Base-by-base conservation (phyloP, 495 filamentous ascomycete genomes). In the Daldinia bambusicola region DNA sequence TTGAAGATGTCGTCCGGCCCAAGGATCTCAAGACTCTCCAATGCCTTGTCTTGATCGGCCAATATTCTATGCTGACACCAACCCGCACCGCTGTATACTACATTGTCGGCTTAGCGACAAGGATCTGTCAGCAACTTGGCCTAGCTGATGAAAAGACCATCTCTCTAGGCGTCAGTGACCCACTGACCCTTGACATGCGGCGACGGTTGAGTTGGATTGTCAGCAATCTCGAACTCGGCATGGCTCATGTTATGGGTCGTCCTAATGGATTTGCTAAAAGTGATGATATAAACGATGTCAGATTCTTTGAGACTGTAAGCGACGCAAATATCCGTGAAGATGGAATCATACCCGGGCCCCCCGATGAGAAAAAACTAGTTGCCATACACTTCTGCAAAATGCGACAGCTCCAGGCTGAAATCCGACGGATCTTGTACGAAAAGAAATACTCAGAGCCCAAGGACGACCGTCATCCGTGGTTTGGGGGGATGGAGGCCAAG, bases 321-420 rank as follows among this genome's bases (percentile, higher is more conserved):
- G 95, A 98, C 79, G 83, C 87, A 34, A 88, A 90, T 75, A 97
- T 98, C 71, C 92, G 89, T 2, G 80, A 86, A n/a, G 82, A 89
- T n/a, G 94, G 92, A 8, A 89, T 97, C 52, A 79, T 85, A 16
- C 86, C 88, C 0, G 92, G 87, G 1, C 89, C 87, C 22, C 85
- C 85, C 0, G 89, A 90, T 26, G 80, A 93, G 52, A 90, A 89
- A 77, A 98, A 98, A 79, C 85, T 91, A 70, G 89, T 97, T 18
- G 89, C 92, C 8, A 93, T 97, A 63, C 94, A 98, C 78, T 96
- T 95, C 70, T 93, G 93, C 80, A 91, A 91, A 74, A 97, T 98
- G 94, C 87, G 93, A 61, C 79, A 95, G 34, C 80, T 95, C 6
- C 95, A 97, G 76, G 86, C 93, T 12, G 94, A 98, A 78, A 94